Conservation (phyloP, 495 filamentous ascomycete genomes). For the Neurospora pannonica region DNA sequence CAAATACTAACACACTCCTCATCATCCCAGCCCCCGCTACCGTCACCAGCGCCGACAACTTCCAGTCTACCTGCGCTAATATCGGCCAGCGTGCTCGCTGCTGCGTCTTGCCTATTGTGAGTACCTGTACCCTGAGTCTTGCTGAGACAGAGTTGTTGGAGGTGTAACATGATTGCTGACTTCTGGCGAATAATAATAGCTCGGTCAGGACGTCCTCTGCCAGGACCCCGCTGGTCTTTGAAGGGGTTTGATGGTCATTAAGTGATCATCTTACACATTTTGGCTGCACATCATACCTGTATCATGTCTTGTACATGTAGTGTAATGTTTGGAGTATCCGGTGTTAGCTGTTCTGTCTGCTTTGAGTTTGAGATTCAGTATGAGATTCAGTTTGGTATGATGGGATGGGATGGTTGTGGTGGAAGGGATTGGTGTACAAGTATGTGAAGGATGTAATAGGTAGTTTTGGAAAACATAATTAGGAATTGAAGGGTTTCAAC, state of each 20-base stretch:
- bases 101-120: slow-evolving; percentile 31
- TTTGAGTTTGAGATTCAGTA: too few relatives aligned
- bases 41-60: slow-evolving; percentile 20
- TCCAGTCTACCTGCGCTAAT: slow-evolving; percentile 24
- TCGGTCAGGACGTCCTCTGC: slow-evolving; percentile 32
- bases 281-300: not conserved
- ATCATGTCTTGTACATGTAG: not conserved
- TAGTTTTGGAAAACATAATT: too few relatives aligned
- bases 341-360: not conserved
- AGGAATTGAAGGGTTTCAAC: too few relatives aligned
- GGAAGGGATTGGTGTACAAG: too few relatives aligned
- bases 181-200: not conserved
- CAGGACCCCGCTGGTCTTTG: slow-evolving; percentile 29
- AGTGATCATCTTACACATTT: not conserved
- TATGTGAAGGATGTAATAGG: too few relatives aligned
- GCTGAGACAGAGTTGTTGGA: not conserved
- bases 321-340: not conserved
- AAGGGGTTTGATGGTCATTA: not conserved
- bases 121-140: not conserved
- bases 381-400: too few relatives aligned
- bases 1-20: slow-evolving; percentile 1
- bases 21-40: slow-evolving; percentile 11
- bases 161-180: not conserved
- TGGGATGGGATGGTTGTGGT: too few relatives aligned
- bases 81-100: slow-evolving; percentile 37